Evolutionary conservation across 208 protist genomes (phyloP).

Genomic region (Leishmania guyanensis): DNA sequence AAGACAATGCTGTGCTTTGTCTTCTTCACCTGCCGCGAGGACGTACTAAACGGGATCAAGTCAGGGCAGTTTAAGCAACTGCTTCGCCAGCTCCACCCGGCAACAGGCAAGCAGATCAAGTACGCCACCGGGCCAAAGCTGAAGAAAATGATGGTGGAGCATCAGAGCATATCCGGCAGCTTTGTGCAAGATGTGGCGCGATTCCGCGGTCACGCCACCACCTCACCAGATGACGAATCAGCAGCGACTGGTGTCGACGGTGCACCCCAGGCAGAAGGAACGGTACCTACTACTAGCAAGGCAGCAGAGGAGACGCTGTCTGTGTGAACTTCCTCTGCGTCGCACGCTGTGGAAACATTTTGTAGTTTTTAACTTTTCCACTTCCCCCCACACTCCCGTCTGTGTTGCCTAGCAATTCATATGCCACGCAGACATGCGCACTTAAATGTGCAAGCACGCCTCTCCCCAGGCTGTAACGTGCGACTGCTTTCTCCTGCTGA

Average conservation of each 20-base stretch:
- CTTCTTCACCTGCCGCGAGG: slow-evolving; percentile 71
- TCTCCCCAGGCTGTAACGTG: not conserved
- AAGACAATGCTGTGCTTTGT: slow-evolving; percentile 62
- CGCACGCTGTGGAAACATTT: not conserved
- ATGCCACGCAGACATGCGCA: not conserved
- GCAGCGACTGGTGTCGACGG: not conserved
- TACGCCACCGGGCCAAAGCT: slow-evolving; percentile 64
- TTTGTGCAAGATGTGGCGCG: slow-evolving; percentile 23
- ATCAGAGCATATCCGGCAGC: slow-evolving; percentile 30
- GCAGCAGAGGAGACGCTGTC: not conserved
- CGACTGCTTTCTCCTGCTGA: not conserved
- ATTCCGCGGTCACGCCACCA: slow-evolving; percentile 4
- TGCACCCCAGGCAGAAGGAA: not conserved
- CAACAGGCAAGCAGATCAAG: slow-evolving; percentile 57
- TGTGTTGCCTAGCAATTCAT: not conserved
- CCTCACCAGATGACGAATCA: not conserved
- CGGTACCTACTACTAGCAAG: not conserved
- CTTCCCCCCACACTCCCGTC: not conserved
- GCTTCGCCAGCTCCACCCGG: slow-evolving; percentile 38
- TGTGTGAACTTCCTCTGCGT: not conserved
- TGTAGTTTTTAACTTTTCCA: not conserved
- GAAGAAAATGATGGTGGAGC: slow-evolving; percentile 29
- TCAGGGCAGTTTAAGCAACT: slow-evolving; percentile 28
- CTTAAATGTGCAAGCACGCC: not conserved
- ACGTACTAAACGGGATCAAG: slow-evolving; percentile 47